A percentile compares a stretch with the other conserved stretches of the same genome.
These are phyloP conservation scores for Cladophialophora bantiana DNA, from an alignment of 2,329 filamentous ascomycete genomes.

Conservation along the genomic window DNA sequence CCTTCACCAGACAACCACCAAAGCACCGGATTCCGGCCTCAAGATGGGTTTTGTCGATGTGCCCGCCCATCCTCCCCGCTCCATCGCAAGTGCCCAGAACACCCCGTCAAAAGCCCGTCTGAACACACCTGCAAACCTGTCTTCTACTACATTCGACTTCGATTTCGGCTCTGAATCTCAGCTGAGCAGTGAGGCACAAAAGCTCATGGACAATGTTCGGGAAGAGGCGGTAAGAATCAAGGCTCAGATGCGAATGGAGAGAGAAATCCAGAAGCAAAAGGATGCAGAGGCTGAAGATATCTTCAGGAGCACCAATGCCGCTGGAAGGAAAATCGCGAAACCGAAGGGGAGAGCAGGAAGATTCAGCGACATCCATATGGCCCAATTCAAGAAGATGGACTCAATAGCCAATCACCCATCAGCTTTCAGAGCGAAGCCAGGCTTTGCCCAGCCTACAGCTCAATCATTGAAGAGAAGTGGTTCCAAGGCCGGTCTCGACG, in stretches of 20 bases:
- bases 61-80: conserved; percentile 29
- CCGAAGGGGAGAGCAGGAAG: conserved; percentile 79
- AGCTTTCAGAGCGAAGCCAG: conserved; percentile 64
- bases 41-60: conserved; percentile 72
- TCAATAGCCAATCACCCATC: conserved; percentile 89
- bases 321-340: conserved; percentile 75
- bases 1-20: conserved; percentile 75
- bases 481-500: conserved; percentile 71
- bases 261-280: conserved; percentile 61
- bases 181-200: conserved; percentile 59
- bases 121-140: conserved; percentile 41
- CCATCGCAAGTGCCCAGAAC: conserved; percentile 41
- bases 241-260: conserved; percentile 68
- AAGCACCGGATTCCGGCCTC: conserved; percentile 78
- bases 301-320: conserved; percentile 45
- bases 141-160: conserved; percentile 54
- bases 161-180: conserved; percentile 53
- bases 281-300: conserved; percentile 55
- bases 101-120: conserved; percentile 49
- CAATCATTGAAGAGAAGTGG: conserved; percentile 60
- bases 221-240: conserved; percentile 76
- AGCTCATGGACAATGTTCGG: conserved; percentile 70
- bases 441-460: conserved; percentile 50
- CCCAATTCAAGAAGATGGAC: conserved; percentile 96
- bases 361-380: conserved; percentile 85